phyloP scores from a whole-genome alignment of 2,329 filamentous ascomycete genomes.

The Nigrospora oryzae region DNA sequence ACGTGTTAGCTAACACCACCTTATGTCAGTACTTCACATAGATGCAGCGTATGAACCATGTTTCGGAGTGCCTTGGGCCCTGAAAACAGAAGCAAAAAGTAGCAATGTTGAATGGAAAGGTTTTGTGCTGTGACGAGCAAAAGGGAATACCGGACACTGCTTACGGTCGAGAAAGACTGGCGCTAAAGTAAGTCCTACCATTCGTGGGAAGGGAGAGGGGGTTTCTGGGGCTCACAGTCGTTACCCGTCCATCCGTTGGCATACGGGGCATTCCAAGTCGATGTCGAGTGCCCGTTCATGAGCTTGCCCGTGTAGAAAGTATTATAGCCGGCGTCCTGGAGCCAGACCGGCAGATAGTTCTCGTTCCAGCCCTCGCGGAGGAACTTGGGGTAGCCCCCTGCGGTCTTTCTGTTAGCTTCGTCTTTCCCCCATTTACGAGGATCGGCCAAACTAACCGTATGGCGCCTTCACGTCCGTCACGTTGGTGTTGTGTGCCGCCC shows the following conservation, averaged over 20 bases:
- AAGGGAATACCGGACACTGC: too few species aligned
- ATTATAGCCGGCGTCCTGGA: constrained; percentile 46
- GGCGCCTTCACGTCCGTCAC: constrained; percentile 44
- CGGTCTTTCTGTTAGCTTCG: constrained; percentile 17
- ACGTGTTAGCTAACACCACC: constrained; percentile 40
- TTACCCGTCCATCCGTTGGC: constrained; percentile 28
- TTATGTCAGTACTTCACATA: too few species aligned
- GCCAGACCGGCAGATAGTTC: constrained; percentile 47
- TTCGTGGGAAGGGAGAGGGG: not conserved
- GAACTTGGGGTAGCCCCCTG: constrained; percentile 45
- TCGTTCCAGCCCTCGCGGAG: constrained; percentile 43
- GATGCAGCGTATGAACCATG: too few species aligned
- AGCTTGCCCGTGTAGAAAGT: constrained; percentile 52
- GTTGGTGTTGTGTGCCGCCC: constrained; percentile 54
- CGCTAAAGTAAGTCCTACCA: constrained; percentile 19
- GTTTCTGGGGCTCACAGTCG: not conserved
- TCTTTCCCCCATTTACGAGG: constrained; percentile 16
- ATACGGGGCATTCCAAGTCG: constrained; percentile 33
- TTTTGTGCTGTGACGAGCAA: too few species aligned
- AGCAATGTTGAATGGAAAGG: too few species aligned
- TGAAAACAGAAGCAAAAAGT: too few species aligned
- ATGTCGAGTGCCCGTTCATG: constrained; percentile 39
- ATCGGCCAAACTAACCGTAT: constrained; percentile 30
- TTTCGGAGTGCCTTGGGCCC: too few species aligned
- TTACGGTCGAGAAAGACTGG: constrained; percentile 46